Base-by-base conservation (phyloP, 2,329 filamentous ascomycete genomes). In the Ophiocordyceps polyrhachis-furcata region DNA sequence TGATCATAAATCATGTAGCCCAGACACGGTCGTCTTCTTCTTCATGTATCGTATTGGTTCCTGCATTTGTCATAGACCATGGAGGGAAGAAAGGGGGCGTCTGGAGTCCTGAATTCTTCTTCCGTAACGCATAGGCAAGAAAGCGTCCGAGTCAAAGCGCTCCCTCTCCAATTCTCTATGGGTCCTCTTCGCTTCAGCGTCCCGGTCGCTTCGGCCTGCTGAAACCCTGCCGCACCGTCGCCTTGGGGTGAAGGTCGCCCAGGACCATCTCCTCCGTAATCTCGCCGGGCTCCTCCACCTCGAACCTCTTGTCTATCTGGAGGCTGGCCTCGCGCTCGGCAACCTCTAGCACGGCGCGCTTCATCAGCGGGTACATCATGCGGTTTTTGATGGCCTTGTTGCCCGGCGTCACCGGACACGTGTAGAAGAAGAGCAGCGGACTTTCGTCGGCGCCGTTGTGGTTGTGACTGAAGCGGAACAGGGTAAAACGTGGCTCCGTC, bases 351-450 rank as follows among this genome's bases (percentile, higher is more conserved):
- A 84, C 81, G 21, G 75, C 73, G 12, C 74, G 68, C 62, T 79
- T 79, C 66, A 79, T 79, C 23, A 79, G 65, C 31, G 84, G 83
- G 58, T 91, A 91, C 56, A 91, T 62, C 85, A 93, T 93, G 50
- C 83, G 72, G 62, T 83, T 81, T 65, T 85, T 88, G 65, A 91
- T 83, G 44, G 73, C 67, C 62, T 79, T 83, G 44, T 71, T 76
- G 25, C 67, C 73, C 0, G 73, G 64, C 5, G 79, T 70, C 8
- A 72, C 66, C 1, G 85, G 85, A 59, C 83, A 87, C 6, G 83
- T 89, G 64, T 87, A 89, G 57, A 91, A 77, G 65, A 91, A 91
- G 6, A 89, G 68, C 42, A 89, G 66, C 3, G 79, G 75, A 45
- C 67, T 71, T 44, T 68, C 64, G 47, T 71, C 62, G 41, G 56